These are phyloP conservation scores for Paecilomyces niveus DNA, from an alignment of 2,329 filamentous ascomycete genomes.

Conservation along the genomic window DNA sequence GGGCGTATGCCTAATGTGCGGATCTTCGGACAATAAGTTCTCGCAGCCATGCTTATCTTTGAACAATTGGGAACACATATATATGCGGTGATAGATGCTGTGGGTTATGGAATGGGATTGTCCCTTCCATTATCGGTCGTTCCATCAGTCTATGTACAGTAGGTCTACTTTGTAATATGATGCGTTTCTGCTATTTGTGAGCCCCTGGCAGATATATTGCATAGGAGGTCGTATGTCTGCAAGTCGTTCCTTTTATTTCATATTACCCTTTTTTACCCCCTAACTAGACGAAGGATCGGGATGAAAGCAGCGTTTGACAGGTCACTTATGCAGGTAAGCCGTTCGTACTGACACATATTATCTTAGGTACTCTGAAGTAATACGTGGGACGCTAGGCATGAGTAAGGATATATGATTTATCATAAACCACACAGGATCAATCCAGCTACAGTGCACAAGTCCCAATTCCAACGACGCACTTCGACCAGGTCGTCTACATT, in stretches of 20 bases:
- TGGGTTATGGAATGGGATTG: background rate
- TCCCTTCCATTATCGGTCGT: background rate
- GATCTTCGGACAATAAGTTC: constrained; percentile 20
- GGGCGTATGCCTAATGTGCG: constrained; percentile 45
- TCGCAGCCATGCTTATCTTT: constrained; percentile 14
- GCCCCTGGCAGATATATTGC: too few species aligned
- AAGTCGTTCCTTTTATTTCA: too few species aligned
- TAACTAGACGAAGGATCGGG: too few species aligned
- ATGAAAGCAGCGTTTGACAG: too few species aligned
- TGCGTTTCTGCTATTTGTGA: too few species aligned
- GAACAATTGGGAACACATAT: background rate
- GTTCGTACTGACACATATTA: background rate
- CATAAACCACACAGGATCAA: background rate
- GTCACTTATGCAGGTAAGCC: too few species aligned
- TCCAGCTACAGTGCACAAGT: constrained; percentile 1
- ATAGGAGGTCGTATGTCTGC: too few species aligned
- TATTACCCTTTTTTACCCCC: too few species aligned
- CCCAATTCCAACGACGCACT: constrained; percentile 6
- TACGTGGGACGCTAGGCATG: background rate
- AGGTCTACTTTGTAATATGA: background rate
- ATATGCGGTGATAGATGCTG: background rate
- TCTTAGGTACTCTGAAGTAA: background rate
- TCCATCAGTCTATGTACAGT: constrained; percentile 5
- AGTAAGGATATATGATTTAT: background rate
- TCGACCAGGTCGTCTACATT: constrained; percentile 8